Conservation (phyloP, 2,329 filamentous ascomycete species). For the Pestalotiopsis sp. region DNA sequence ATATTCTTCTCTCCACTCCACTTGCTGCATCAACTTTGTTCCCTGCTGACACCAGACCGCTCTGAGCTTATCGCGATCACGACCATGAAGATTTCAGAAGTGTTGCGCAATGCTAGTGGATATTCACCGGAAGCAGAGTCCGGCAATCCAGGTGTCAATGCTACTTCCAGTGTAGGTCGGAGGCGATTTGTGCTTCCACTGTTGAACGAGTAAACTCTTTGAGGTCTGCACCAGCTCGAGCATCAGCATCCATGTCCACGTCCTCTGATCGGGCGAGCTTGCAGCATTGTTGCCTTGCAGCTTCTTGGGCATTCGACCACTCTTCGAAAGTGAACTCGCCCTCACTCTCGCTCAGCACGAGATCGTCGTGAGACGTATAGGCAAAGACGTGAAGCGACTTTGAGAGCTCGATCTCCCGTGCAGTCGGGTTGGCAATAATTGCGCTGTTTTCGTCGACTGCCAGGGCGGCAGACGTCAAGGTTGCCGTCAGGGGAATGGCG, state of each 20-base stretch:
- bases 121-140: neutral
- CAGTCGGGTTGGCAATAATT: constrained; percentile 63
- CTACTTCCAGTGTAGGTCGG: constrained; percentile 60
- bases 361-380: constrained; percentile 73
- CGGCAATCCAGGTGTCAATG: neutral
- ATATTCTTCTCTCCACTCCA: neutral
- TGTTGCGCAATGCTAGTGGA: neutral
- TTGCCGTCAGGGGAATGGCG: constrained; percentile 77
- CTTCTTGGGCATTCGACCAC: constrained; percentile 72
- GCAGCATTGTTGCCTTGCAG: constrained; percentile 69
- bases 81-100: neutral
- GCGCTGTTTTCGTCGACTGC: constrained; percentile 52
- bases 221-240: constrained; percentile 50
- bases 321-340: constrained; percentile 75
- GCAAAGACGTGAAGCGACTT: constrained; percentile 80
- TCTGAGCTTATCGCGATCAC: neutral
- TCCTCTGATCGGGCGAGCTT: constrained; percentile 36
- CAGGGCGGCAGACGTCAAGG: constrained; percentile 67
- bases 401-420: constrained; percentile 62
- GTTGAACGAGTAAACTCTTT: constrained; percentile 64
- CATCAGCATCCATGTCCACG: constrained; percentile 49
- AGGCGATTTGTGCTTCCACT: constrained; percentile 48
- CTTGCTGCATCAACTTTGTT: neutral
- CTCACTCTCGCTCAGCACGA: constrained; percentile 81
- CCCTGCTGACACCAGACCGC: constrained; percentile 1